Conservation (phyloP, 2,329 filamentous ascomycete genomes). For the Verticillium zaregamsianum region DNA sequence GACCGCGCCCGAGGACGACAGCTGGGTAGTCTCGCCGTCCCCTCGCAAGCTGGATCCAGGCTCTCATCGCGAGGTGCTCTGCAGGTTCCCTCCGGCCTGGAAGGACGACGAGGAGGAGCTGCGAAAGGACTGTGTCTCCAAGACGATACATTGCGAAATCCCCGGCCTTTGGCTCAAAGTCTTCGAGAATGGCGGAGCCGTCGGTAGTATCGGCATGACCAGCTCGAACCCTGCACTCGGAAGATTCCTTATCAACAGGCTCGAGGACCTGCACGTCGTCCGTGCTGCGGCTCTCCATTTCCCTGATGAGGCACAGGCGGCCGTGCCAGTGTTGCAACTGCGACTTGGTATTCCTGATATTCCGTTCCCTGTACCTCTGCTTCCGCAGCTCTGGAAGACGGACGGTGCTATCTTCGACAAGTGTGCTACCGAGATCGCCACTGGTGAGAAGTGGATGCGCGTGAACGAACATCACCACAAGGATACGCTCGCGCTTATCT, state of each 20-base stretch:
- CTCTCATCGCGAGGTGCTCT: background rate
- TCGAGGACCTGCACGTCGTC: background rate
- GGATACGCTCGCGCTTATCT: slow-evolving; percentile 4
- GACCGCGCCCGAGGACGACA: background rate
- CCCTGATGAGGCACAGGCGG: background rate
- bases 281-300: background rate
- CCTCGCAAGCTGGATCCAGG: background rate
- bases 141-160: background rate
- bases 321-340: background rate
- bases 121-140: background rate
- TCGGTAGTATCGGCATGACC: background rate
- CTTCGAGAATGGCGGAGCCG: background rate
- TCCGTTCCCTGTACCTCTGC: slow-evolving; percentile 1
- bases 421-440: background rate
- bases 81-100: background rate
- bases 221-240: background rate
- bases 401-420: background rate
- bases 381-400: slow-evolving; percentile 2
- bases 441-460: background rate
- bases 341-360: background rate
- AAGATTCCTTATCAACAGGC: background rate
- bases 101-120: background rate
- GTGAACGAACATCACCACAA: slow-evolving; percentile 3
- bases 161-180: background rate
- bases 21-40: background rate